These are phyloP conservation scores for Chimonanthus salicifolius DNA, from an alignment of 164 flowering plant genomes.

Conservation along the genomic window DNA sequence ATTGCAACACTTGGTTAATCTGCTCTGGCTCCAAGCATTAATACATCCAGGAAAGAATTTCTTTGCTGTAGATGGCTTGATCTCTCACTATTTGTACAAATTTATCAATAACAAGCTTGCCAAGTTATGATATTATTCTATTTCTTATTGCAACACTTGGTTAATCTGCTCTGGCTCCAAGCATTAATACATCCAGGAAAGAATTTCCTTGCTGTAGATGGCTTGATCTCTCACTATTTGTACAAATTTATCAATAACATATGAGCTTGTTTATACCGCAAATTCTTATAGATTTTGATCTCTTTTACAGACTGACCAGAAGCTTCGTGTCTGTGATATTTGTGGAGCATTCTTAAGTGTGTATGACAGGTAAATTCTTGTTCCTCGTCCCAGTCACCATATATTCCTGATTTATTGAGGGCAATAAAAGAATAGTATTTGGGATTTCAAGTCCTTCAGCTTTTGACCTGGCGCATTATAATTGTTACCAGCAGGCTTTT, in stretches of 20 bases:
- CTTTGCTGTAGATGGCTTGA: neutral
- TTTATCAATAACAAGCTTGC: neutral
- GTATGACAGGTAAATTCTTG: slow-evolving; percentile 75
- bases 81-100: neutral
- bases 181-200: too few relatives aligned
- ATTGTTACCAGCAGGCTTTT: slow-evolving; percentile 99
- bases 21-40: too few relatives aligned
- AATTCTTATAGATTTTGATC: neutral
- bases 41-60: too few relatives aligned
- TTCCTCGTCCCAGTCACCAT: slow-evolving; percentile 3
- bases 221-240: neutral
- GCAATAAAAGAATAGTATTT: slow-evolving; percentile 37
- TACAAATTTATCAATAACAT: neutral
- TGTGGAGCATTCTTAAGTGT: slow-evolving; percentile 99
- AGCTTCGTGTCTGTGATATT: slow-evolving; percentile 96
- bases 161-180: too few relatives aligned
- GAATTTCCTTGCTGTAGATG: neutral
- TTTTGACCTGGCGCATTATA: slow-evolving; percentile 76
- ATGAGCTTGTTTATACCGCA: neutral
- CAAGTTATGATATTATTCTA: too few relatives aligned
- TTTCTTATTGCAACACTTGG: neutral
- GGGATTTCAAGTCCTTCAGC: slow-evolving; percentile 72
- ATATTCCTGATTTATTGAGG: slow-evolving; percentile 23
- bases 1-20: neutral
- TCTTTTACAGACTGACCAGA: slow-evolving; percentile 87